Base-by-base conservation (phyloP, 1,284 basidiomycete genomes). In the Trichosporon sp. region DNA sequence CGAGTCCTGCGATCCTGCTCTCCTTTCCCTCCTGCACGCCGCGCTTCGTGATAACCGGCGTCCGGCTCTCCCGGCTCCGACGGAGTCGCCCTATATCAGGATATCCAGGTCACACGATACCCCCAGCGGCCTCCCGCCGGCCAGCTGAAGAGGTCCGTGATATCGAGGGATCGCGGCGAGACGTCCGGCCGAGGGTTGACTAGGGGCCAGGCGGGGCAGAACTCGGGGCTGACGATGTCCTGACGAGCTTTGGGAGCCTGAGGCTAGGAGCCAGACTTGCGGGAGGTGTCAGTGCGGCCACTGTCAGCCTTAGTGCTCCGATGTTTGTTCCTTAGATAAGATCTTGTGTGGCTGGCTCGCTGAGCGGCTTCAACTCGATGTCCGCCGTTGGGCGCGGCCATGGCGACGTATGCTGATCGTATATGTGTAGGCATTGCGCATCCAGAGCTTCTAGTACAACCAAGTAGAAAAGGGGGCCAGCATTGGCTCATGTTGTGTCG, bases 371-470 rank as follows among this genome's bases (percentile, higher is more conserved):
- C 6, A 3, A 9, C 34, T 14, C 10, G 10, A 36, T 14, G 34
- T 9, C 3, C 34, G n/a, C n/a, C n/a, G n/a, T n/a, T n/a, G n/a
- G n/a, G n/a, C n/a, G n/a, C n/a, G n/a, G n/a, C n/a, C n/a, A n/a
- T n/a, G n/a, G n/a, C 3, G n/a, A 23, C 19, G 21, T 4, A 23
- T 23, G 3, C 23, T 6, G 19, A 23, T 7, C 23, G 46, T 25
- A 23, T n/a, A n/a, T n/a, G 46, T 10, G 46, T 27, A 29, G 25
- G n/a, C 25, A n/a, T 31, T n/a, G 29, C 49, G 49, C 49, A 54
- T 54, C 44, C 49, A 54, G 49, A 29, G 27, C 49, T 29, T 54
- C 49, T 54, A 54, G 49, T 54, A 54, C 49, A 54, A 54, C 49
- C 49, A 54, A 54, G 31, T 7, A 16, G 49, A 54, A 54, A 31